These are phyloP conservation scores for Suillus americanus DNA, from an alignment of 768 basidiomycete genomes.

Conservation along the genomic window DNA sequence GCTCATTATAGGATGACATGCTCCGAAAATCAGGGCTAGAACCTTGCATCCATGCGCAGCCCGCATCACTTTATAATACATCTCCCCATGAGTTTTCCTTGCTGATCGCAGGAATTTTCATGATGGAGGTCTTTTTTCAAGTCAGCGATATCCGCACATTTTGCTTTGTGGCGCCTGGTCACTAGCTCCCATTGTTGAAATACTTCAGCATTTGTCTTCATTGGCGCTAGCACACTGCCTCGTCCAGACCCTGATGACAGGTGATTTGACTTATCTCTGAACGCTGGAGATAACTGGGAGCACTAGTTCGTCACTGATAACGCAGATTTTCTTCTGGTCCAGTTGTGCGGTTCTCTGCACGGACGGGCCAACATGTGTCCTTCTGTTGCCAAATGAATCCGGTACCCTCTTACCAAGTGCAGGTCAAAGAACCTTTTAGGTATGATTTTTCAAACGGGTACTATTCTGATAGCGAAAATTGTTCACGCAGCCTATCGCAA, in stretches of 20 bases:
- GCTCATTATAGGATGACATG: neutral
- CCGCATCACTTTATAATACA: neutral
- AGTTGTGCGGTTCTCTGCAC: neutral
- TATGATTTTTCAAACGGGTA: neutral
- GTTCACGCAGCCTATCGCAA: constrained; percentile 5
- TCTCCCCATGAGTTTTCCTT: neutral
- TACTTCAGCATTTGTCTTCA: neutral
- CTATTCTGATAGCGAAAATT: constrained; percentile 4
- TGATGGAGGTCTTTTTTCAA: neutral
- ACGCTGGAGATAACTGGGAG: constrained; percentile 1
- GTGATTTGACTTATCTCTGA: constrained; percentile 1
- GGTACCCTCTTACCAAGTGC: neutral
- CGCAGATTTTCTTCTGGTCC: neutral
- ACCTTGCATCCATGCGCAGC: neutral
- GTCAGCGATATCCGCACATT: neutral
- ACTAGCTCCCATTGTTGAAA: neutral
- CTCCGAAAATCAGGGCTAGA: neutral
- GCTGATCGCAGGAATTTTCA: neutral
- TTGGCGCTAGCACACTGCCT: constrained; percentile 2
- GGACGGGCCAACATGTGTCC: neutral
- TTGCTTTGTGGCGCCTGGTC: constrained; percentile 1
- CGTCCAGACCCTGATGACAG: neutral
- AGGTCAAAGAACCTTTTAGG: neutral
- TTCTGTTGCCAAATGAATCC: neutral
- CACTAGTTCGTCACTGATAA: constrained; percentile 1